Percentiles rank a stretch among this genome's conserved stretches.
phyloP scores from a whole-genome alignment of 257 asterid genomes.

The Rehmannia glutinosa region DNA sequence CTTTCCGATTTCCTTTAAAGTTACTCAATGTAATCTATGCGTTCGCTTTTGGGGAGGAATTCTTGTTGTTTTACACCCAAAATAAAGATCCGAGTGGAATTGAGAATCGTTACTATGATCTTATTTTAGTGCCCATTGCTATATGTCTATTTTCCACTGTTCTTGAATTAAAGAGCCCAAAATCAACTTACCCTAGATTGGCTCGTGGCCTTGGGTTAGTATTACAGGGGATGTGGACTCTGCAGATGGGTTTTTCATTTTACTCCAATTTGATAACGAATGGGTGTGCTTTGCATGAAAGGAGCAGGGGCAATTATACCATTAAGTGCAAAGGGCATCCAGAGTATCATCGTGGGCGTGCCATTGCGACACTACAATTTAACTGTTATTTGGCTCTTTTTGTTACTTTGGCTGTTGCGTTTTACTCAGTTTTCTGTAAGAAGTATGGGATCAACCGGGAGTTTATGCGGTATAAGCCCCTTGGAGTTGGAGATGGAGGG shows the following conservation, averaged over 20 bases:
- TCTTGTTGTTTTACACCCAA: conserved; percentile 62
- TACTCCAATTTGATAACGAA: conserved; percentile 57
- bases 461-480: conserved; percentile 53
- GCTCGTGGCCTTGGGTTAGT: conserved; percentile 78
- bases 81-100: conserved; percentile 81
- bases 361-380: conserved; percentile 82
- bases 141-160: conserved; percentile 71
- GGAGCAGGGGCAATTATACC: conserved; percentile 83
- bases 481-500: conserved; percentile 49
- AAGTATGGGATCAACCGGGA: conserved; percentile 43
- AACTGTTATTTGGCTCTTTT: conserved; percentile 88
- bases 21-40: conserved; percentile 50
- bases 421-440: conserved; percentile 58
- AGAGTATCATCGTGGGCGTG: conserved; percentile 86
- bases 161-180: conserved; percentile 56
- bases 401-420: conserved; percentile 37
- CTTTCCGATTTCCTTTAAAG: conserved; percentile 39
- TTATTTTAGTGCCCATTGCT: conserved; percentile 64
- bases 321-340: conserved; percentile 85
- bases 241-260: conserved; percentile 94
- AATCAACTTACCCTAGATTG: conserved; percentile 44
- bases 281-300: conserved; percentile 75
- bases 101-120: conserved; percentile 81
- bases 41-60: conserved; percentile 83
- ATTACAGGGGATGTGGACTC: conserved; percentile 81